A percentile compares a stretch with the other conserved stretches of the same genome.
Evolutionary conservation across 768 basidiomycete genomes (phyloP).

Genomic region (Suillus luteus): DNA sequence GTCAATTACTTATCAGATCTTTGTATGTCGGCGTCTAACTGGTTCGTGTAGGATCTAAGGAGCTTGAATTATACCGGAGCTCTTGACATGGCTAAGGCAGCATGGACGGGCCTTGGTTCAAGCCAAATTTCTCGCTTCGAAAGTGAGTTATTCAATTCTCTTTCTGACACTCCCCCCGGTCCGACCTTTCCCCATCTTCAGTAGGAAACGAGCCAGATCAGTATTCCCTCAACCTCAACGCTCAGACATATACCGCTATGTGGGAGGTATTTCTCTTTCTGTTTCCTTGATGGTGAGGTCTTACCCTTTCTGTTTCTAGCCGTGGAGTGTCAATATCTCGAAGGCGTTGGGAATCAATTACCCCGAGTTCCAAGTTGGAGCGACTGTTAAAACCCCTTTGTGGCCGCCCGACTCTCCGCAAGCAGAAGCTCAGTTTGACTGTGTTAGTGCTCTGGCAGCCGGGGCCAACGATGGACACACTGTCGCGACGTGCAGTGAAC

Average conservation of each 20-base stretch:
- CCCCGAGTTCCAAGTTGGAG: constrained; percentile 51
- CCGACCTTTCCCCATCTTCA: constrained; percentile 13
- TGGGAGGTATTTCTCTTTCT: constrained; percentile 42
- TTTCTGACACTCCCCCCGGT: background rate
- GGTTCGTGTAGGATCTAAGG: constrained; percentile 41
- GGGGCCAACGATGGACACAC: constrained; percentile 44
- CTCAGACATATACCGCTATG: constrained; percentile 44
- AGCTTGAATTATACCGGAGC: constrained; percentile 46
- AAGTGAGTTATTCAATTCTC: constrained; percentile 32
- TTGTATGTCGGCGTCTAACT: background rate
- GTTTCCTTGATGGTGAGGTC: background rate
- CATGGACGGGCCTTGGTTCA: constrained; percentile 38
- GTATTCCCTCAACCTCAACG: constrained; percentile 41
- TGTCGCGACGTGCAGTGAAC: constrained; percentile 51
- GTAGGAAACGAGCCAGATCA: constrained; percentile 61
- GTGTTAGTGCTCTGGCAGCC: constrained; percentile 50
- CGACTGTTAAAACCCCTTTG: constrained; percentile 51
- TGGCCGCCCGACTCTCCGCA: constrained; percentile 50
- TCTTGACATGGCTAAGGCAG: constrained; percentile 45
- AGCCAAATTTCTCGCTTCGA: constrained; percentile 45
- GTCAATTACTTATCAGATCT: constrained; percentile 10
- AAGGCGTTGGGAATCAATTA: constrained; percentile 36
- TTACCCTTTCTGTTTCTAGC: constrained; percentile 27
- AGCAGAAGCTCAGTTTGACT: constrained; percentile 40
- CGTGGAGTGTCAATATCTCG: constrained; percentile 53